Conservation (phyloP, 2,329 filamentous ascomycete species). For the Aspergillaceae sp. region DNA sequence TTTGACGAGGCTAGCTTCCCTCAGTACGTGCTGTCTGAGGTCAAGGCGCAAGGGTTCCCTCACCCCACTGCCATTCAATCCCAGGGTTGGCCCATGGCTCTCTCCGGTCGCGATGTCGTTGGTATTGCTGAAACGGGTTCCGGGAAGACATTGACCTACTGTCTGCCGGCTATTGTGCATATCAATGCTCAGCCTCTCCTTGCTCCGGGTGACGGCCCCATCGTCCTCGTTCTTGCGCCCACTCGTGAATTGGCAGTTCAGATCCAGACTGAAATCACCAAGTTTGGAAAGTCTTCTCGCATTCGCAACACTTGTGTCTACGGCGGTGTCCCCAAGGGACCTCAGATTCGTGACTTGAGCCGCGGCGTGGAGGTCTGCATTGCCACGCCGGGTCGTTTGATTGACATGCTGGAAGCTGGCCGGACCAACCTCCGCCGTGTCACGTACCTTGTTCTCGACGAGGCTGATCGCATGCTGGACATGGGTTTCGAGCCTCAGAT, state of each 20-base stretch:
- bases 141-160: conserved; percentile 98
- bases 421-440: conserved; percentile 97
- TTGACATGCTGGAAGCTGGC: conserved; percentile 96
- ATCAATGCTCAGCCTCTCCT: conserved; percentile 98
- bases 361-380: conserved; percentile 98
- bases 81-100: conserved; percentile 97
- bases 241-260: conserved; percentile 97
- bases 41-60: conserved; percentile 94
- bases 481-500: conserved; percentile 99
- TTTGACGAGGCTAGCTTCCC: conserved; percentile 98
- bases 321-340: conserved; percentile 95
- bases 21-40: conserved; percentile 93
- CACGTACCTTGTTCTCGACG: conserved; percentile 95
- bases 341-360: conserved; percentile 88
- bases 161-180: conserved; percentile 94
- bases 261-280: conserved; percentile 97
- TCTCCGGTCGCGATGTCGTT: conserved; percentile 94
- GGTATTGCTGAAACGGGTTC: conserved; percentile 99
- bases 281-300: conserved; percentile 94
- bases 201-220: conserved; percentile 88
- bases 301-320: conserved; percentile 99
- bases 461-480: conserved; percentile 98
- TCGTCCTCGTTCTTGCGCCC: conserved; percentile 89
- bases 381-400: conserved; percentile 92
- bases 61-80: conserved; percentile 94